Base-by-base conservation (phyloP, 2,329 filamentous ascomycete genomes). In the Orbilia javanica region DNA sequence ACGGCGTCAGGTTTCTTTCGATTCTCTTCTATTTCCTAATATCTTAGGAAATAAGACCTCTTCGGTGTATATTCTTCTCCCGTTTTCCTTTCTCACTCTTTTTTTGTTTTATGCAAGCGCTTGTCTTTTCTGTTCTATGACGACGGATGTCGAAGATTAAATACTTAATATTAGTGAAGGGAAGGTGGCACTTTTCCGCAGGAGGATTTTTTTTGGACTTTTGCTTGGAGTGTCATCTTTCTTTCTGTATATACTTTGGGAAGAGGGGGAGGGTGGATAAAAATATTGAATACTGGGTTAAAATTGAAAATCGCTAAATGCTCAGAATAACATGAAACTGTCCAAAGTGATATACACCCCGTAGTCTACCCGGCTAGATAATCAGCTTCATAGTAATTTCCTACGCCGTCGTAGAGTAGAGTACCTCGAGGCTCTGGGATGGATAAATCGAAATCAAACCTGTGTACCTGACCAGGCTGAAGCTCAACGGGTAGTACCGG, bases 1-100 rank as follows among this genome's bases (percentile, higher is more conserved):
- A 69, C 31, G 66, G 66, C 66, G 66, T 70, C 66, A 57, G 50
- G 50, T 46, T 46, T 55, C 34, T 42, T 67, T 68, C 50, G 50
- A 34, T 68, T 68, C 50, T 57, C n/a, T 44, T 42, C 34, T 60
- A 48, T 42, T 57, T 44, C 8, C 52, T 11, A 7, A 20, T 18
- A 36, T 15, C 10, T 10, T 5, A n/a, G 57, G 44, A 50, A 52
- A 62, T 44, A 36, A 7, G 18, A 18, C 39, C 29, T 34, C 52
- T 72, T 60, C 18, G 57, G 55, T 72, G 67, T 71, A 71, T 64
- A 71, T 71, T 52, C 44, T 63, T 71, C 36, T 55, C n/a, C n/a
- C n/a, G n/a, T n/a, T 25, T 25, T 20, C 15, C 18, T 20, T 18
- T 29, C 31, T 52, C 18, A 18, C 42, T 64, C 34, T 52, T 22